Percentiles rank a stretch among this genome's conserved stretches.
phyloP scores from a whole-genome alignment of 1,284 basidiomycete species.

The Sporisorium graminicola region DNA sequence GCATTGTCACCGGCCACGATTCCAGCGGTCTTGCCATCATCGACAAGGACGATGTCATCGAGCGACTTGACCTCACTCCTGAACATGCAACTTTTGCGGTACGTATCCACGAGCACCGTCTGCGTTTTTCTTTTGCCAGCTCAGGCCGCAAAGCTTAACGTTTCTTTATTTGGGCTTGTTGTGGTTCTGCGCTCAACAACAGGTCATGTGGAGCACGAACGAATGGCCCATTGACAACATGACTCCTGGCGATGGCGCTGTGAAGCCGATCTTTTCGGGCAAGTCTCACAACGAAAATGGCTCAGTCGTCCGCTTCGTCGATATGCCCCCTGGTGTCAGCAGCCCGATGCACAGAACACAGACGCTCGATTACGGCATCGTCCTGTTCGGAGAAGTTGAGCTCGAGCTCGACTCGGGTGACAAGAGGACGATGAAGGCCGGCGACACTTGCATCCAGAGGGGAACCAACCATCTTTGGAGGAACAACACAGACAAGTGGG shows the following conservation, averaged over 20 bases:
- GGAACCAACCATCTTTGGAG: slow-evolving; percentile 42
- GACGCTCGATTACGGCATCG: slow-evolving; percentile 47
- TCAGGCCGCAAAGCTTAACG: no score
- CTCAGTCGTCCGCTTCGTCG: slow-evolving; percentile 37
- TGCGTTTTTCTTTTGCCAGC: neutral
- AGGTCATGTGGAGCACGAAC: slow-evolving; percentile 36
- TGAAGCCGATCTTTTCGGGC: slow-evolving; percentile 28
- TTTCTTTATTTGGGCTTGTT: no score
- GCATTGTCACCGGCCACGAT: slow-evolving; percentile 27
- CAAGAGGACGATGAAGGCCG: slow-evolving; percentile 13
- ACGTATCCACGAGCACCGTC: neutral
- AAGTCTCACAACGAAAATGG: slow-evolving; percentile 28
- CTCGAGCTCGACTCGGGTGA: slow-evolving; percentile 34
- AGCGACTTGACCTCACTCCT: slow-evolving; percentile 14
- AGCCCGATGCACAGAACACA: slow-evolving; percentile 40
- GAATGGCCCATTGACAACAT: slow-evolving; percentile 20
- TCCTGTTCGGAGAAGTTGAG: slow-evolving; percentile 39
- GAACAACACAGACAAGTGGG: slow-evolving; percentile 39
- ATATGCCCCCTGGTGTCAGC: slow-evolving; percentile 15
- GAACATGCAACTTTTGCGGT: slow-evolving; percentile 24
- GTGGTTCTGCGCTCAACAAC: neutral
- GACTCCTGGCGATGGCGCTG: slow-evolving; percentile 22
- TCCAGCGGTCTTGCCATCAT: slow-evolving; percentile 16
- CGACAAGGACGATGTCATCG: slow-evolving; percentile 19
- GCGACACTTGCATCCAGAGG: slow-evolving; percentile 34